Percentiles rank a stretch among this genome's conserved stretches.
Evolutionary conservation across 495 filamentous ascomycete genomes (phyloP).

Genomic region (Tuber microsphaerosporum): DNA sequence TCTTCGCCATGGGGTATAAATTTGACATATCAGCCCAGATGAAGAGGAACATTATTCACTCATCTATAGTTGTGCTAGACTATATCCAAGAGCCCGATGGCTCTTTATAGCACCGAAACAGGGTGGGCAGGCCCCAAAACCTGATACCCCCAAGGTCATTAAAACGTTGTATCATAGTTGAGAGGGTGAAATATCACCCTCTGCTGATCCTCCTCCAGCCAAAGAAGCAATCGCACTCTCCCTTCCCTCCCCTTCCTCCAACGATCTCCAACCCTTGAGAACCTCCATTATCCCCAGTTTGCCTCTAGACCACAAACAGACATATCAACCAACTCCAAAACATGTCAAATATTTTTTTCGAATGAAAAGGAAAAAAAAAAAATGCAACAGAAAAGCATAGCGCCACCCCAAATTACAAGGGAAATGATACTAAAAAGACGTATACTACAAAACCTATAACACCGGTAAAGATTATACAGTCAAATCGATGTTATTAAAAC

Average conservation of each 20-base stretch:
- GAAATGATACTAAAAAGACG: constrained; percentile 19
- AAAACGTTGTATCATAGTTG: not conserved
- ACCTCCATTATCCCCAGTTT: not conserved
- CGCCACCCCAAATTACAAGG: constrained; percentile 23
- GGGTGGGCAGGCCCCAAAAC: not conserved
- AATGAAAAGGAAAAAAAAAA: constrained; percentile 1
- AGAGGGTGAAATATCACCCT: not conserved
- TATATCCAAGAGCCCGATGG: not conserved
- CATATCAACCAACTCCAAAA: constrained; percentile 21
- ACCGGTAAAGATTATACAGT: constrained; percentile 12
- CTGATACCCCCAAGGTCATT: not conserved
- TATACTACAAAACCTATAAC: constrained; percentile 21
- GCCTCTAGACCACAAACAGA: not conserved
- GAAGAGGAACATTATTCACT: not conserved
- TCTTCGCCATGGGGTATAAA: not conserved
- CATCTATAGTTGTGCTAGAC: not conserved
- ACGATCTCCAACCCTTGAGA: not conserved
- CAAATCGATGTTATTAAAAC: constrained; percentile 17
- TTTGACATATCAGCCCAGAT: not conserved
- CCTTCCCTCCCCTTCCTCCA: not conserved
- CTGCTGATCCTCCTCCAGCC: not conserved
- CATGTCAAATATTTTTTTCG: constrained; percentile 12
- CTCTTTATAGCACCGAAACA: not conserved
- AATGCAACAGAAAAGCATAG: constrained; percentile 18
- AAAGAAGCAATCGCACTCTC: not conserved